Evolutionary conservation across 2,329 filamentous ascomycete species (phyloP).

Genomic region (Trichocomaceae sp.): DNA sequence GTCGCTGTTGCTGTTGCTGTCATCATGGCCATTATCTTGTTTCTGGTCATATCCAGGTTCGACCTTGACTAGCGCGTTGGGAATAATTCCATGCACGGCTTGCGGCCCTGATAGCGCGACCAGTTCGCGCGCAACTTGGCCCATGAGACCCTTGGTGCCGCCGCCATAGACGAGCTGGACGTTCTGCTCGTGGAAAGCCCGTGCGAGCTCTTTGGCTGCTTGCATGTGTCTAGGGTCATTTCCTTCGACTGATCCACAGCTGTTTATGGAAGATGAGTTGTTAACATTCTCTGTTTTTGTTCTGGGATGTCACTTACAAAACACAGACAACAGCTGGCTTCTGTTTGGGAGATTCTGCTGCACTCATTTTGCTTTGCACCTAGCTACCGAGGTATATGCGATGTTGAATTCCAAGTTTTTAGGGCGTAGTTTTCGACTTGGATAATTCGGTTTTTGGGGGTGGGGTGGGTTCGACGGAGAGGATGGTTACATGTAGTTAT

Average conservation of each 20-base stretch:
- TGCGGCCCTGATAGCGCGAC: constrained; percentile 73
- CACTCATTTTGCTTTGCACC: background rate
- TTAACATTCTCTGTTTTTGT: background rate
- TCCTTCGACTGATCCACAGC: constrained; percentile 75
- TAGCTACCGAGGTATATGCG: background rate
- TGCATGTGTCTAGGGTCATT: constrained; percentile 67
- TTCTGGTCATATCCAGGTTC: constrained; percentile 44
- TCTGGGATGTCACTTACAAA: constrained; percentile 53
- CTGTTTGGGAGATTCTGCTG: constrained; percentile 14
- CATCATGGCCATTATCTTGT: background rate
- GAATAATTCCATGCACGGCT: constrained; percentile 89
- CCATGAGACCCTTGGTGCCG: constrained; percentile 92
- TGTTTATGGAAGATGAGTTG: constrained; percentile 22
- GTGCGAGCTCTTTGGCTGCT: constrained; percentile 69
- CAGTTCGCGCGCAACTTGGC: constrained; percentile 80
- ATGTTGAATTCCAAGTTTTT: too few relatives aligned
- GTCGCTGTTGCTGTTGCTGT: too few relatives aligned
- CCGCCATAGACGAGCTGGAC: constrained; percentile 90
- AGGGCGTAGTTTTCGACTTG: too few relatives aligned
- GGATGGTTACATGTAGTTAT: too few relatives aligned
- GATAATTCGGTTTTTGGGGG: too few relatives aligned
- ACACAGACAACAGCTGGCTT: constrained; percentile 71
- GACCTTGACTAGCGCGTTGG: constrained; percentile 70
- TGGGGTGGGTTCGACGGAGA: too few relatives aligned
- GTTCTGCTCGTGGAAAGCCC: constrained; percentile 65